A percentile compares a stretch with the other conserved stretches of the same genome.
phyloP scores from a whole-genome alignment of 2,329 filamentous ascomycete genomes.

The Annulohypoxylon truncatum region DNA sequence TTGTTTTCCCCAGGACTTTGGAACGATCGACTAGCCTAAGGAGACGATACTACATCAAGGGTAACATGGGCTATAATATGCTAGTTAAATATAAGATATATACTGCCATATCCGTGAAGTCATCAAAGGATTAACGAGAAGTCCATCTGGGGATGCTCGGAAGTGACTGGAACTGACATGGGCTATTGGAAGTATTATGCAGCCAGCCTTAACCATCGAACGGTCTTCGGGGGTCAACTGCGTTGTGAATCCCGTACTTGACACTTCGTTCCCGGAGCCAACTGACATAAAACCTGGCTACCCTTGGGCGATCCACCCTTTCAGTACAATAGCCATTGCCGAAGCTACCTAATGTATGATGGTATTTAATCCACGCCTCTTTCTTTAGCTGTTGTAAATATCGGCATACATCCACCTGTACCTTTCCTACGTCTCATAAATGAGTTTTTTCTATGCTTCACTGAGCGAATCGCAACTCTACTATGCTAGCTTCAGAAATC shows the following conservation, averaged over 20 bases:
- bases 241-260: neutral
- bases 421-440: neutral
- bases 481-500: neutral
- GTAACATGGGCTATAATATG: neutral
- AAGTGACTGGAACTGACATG: neutral
- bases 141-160: neutral
- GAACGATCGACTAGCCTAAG: neutral
- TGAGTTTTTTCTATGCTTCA: neutral
- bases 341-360: neutral
- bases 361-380: too few species aligned
- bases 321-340: neutral
- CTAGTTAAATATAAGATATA: slow-evolving; percentile 10
- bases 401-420: neutral
- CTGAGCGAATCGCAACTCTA: neutral
- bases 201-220: neutral
- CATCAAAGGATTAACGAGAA: neutral
- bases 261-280: neutral
- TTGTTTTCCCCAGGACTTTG: neutral
- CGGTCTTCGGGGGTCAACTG: neutral
- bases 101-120: slow-evolving; percentile 4
- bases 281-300: neutral
- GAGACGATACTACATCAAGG: neutral
- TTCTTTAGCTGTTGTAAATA: neutral
- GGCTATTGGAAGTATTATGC: neutral
- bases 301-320: neutral